Conservation (phyloP, 352 stramenopile genomes). For the Aphanomyces astaci region DNA sequence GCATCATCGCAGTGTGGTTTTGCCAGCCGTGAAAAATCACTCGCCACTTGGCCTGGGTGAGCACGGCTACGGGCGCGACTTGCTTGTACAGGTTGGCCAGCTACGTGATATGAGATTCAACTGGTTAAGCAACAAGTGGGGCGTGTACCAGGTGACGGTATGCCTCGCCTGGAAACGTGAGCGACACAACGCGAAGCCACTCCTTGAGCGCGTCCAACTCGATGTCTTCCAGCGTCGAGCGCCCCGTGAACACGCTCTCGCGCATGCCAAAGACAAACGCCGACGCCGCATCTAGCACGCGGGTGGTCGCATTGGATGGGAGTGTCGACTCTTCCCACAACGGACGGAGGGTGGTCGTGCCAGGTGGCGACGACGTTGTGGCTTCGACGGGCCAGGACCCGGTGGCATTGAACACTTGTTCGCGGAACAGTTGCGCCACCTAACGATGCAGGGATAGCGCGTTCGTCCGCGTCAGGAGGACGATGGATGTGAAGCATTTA, state of each 20-base stretch:
- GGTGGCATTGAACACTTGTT: slow-evolving; percentile 62
- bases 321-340: slow-evolving; percentile 73
- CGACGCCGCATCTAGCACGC: slow-evolving; percentile 62
- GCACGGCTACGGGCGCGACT: not conserved
- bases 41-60: slow-evolving; percentile 26
- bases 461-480: not conserved
- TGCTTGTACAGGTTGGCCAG: slow-evolving; percentile 10
- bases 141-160: slow-evolving; percentile 37
- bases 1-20: not conserved
- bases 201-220: slow-evolving; percentile 70
- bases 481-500: not conserved
- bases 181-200: slow-evolving; percentile 63
- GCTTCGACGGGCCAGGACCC: slow-evolving; percentile 40
- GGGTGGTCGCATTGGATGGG: slow-evolving; percentile 66
- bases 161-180: slow-evolving; percentile 62
- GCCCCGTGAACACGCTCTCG: slow-evolving; percentile 66
- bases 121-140: not conserved
- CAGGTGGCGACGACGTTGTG: slow-evolving; percentile 1
- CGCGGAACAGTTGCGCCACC: slow-evolving; percentile 46
- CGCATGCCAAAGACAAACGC: slow-evolving; percentile 76
- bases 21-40: slow-evolving; percentile 36
- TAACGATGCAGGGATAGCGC: too few species aligned
- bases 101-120: not conserved
- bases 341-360: slow-evolving; percentile 17
- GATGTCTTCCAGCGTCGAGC: slow-evolving; percentile 62